These are phyloP conservation scores for Termitomyces sp. DNA, from an alignment of 768 basidiomycete species.

Conservation along the genomic window DNA sequence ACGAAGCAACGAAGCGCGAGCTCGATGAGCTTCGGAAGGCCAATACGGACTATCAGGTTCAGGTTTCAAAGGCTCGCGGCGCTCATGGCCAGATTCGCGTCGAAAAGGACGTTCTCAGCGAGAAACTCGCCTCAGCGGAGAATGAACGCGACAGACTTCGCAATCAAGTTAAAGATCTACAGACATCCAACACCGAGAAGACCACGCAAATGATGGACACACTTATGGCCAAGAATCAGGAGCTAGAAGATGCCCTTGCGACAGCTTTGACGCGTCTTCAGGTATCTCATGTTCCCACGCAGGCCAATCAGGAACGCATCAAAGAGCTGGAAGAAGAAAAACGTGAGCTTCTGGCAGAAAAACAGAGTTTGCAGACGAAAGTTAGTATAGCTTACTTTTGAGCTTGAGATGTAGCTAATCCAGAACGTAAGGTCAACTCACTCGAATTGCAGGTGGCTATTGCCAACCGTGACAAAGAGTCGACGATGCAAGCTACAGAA, in stretches of 20 bases:
- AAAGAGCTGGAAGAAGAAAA: constrained; percentile 59
- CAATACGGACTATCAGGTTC: constrained; percentile 69
- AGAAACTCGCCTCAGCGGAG: constrained; percentile 59
- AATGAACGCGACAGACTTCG: constrained; percentile 63
- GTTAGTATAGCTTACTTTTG: constrained; percentile 33
- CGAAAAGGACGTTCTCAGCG: constrained; percentile 71
- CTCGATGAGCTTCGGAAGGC: constrained; percentile 65
- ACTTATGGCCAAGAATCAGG: constrained; percentile 48
- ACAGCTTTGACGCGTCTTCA: constrained; percentile 71
- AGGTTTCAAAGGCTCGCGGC: constrained; percentile 72
- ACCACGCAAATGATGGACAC: constrained; percentile 40
- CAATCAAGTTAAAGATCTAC: constrained; percentile 51
- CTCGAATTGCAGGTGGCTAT: constrained; percentile 58
- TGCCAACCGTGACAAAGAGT: constrained; percentile 61
- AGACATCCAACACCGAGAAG: constrained; percentile 38
- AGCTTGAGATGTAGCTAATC: constrained; percentile 11
- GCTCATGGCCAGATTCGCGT: constrained; percentile 76
- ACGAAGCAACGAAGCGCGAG: constrained; percentile 56
- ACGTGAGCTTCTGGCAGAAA: constrained; percentile 52
- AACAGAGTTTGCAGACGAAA: constrained; percentile 54
- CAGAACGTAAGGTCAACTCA: constrained; percentile 46
- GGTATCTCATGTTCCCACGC: constrained; percentile 64
- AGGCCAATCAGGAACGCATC: constrained; percentile 58
- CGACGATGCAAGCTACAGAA: constrained; percentile 44
- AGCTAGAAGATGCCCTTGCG: constrained; percentile 71